Conservation (phyloP, 2,329 filamentous ascomycete species). For the Fusarium tuaranense region DNA sequence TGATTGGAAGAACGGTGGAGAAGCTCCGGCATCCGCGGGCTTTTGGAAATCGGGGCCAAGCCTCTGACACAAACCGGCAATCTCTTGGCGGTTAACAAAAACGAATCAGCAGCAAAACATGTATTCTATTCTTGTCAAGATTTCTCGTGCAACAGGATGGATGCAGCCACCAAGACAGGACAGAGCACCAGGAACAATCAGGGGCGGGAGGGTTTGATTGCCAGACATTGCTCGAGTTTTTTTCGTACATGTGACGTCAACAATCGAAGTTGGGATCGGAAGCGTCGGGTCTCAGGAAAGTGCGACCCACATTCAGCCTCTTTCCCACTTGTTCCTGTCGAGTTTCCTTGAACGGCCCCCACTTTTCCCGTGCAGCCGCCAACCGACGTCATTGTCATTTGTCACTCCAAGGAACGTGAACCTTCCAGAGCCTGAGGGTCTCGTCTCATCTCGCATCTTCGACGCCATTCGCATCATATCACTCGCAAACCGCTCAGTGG, state of each 20-base stretch:
- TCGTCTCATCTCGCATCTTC: conserved; percentile 27
- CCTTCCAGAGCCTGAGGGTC: conserved; percentile 5
- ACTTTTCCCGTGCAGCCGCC: neutral
- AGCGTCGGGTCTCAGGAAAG: conserved; percentile 18
- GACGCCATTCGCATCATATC: conserved; percentile 22
- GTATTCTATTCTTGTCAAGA: conserved; percentile 2
- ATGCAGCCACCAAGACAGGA: neutral
- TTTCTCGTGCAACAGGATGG: conserved; percentile 9
- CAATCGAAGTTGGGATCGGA: conserved; percentile 29
- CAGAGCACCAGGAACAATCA: neutral
- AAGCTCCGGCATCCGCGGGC: conserved; percentile 28
- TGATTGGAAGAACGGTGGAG: conserved; percentile 38
- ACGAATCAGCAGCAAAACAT: neutral
- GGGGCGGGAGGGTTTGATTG: conserved; percentile 5
- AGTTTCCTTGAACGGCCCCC: neutral
- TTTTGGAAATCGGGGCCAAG: conserved; percentile 17
- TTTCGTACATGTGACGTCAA: conserved; percentile 37
- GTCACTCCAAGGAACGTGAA: conserved; percentile 13
- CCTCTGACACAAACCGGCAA: conserved; percentile 19
- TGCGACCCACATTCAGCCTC: conserved; percentile 20
- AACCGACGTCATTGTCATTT: conserved; percentile 30
- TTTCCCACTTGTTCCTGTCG: conserved; percentile 7
- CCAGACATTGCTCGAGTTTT: neutral
- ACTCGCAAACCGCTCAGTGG: conserved; percentile 3
- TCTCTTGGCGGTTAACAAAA: conserved; percentile 22